phyloP scores from a whole-genome alignment of 2,329 filamentous ascomycete species.

The Cercospora beticola region DNA sequence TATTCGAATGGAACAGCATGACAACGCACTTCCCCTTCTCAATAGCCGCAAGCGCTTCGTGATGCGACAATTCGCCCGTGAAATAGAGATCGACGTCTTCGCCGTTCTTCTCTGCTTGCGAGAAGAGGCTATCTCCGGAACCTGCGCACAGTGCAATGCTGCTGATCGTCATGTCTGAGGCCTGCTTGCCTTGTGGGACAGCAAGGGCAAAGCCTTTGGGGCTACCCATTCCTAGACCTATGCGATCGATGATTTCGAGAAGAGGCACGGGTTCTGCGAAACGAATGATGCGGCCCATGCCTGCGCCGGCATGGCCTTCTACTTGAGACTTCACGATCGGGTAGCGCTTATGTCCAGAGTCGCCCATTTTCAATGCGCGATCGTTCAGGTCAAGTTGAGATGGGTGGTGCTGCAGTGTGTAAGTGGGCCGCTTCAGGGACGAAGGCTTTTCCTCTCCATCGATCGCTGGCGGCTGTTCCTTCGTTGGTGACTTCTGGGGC shows the following conservation, averaged over 20 bases:
- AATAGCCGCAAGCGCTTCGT: conserved; percentile 82
- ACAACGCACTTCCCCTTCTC: conserved; percentile 82
- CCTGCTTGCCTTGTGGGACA: conserved; percentile 58
- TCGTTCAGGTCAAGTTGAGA: conserved; percentile 44
- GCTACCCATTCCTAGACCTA: conserved; percentile 63
- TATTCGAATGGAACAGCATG: conserved; percentile 89
- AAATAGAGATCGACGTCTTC: conserved; percentile 73
- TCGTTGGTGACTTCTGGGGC: conserved; percentile 13
- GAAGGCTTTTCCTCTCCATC: conserved; percentile 39
- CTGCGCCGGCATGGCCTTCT: conserved; percentile 50
- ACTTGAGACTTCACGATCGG: conserved; percentile 53
- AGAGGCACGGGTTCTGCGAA: conserved; percentile 56
- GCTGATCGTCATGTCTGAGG: conserved; percentile 58
- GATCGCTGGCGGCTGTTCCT: conserved; percentile 12
- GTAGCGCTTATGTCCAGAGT: conserved; percentile 51
- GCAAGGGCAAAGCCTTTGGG: conserved; percentile 65
- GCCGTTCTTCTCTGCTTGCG: conserved; percentile 49
- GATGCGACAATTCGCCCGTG: conserved; percentile 90
- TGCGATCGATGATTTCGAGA: conserved; percentile 60
- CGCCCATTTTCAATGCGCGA: conserved; percentile 41
- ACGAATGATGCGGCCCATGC: conserved; percentile 61
- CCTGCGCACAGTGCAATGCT: conserved; percentile 87
- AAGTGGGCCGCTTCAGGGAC: conserved; percentile 42
- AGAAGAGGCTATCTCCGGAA: conserved; percentile 76
- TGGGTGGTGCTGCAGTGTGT: conserved; percentile 50